Conservation (phyloP, 2,329 filamentous ascomycete genomes). For the Septoria petroselini region DNA sequence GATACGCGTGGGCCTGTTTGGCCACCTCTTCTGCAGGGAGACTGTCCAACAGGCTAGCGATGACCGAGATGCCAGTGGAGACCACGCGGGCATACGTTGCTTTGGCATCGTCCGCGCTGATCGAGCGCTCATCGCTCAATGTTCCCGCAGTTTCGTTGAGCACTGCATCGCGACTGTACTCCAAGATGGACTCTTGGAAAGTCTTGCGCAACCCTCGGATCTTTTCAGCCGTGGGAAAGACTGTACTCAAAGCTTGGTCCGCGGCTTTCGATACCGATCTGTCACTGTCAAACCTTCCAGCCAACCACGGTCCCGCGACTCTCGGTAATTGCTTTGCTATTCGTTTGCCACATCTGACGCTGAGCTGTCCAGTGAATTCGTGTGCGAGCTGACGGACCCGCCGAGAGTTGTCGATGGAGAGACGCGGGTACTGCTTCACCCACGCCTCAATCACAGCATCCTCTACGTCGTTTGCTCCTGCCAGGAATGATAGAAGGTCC, state of each 20-base stretch:
- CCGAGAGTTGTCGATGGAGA: slow-evolving; percentile 84
- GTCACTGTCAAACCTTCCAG: slow-evolving; percentile 83
- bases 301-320: slow-evolving; percentile 84
- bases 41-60: slow-evolving; percentile 53
- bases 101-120: slow-evolving; percentile 78
- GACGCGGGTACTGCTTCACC: slow-evolving; percentile 85
- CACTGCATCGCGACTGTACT: slow-evolving; percentile 76
- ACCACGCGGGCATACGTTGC: slow-evolving; percentile 80
- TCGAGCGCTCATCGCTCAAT: slow-evolving; percentile 83
- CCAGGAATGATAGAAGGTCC: slow-evolving; percentile 68
- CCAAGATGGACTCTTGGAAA: slow-evolving; percentile 75
- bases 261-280: slow-evolving; percentile 72
- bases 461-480: slow-evolving; percentile 62
- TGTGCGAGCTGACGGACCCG: slow-evolving; percentile 86
- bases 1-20: slow-evolving; percentile 61
- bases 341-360: slow-evolving; percentile 65
- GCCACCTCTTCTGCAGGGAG: slow-evolving; percentile 52
- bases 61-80: slow-evolving; percentile 56
- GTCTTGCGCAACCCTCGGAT: slow-evolving; percentile 70
- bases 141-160: slow-evolving; percentile 73
- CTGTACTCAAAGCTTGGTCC: slow-evolving; percentile 67
- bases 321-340: slow-evolving; percentile 76
- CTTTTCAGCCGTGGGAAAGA: slow-evolving; percentile 80
- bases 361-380: slow-evolving; percentile 63
- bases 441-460: slow-evolving; percentile 83